Evolutionary conservation across 768 basidiomycete species (phyloP), one percentile per base, ranked within the genome.

Genomic region (Lentinula sp.): DNA sequence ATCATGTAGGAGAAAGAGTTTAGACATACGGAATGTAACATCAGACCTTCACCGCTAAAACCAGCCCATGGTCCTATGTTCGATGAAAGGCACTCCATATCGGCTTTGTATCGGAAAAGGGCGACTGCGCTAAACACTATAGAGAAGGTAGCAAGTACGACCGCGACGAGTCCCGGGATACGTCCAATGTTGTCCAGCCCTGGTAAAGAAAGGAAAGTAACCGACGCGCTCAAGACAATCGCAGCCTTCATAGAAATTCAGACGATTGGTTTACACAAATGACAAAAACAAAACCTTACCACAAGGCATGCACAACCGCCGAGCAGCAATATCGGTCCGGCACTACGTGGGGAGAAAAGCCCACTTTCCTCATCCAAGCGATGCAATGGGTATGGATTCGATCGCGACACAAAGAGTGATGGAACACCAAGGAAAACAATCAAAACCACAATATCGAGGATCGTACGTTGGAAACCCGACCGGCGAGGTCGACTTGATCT

Each of bases 151-250:
- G 91, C 85, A 69, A 87, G 85, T 61, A 87, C 73, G 56, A 88
- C 82, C 35, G 88, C 84, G 13, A 89, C 75, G 65, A 93, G 79
- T 35, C 84, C 86, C 23, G 85, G 81, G 52, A 85, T 76, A 60
- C 89, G 81, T 60, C 86, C 74, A 63, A 86, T 64, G 61, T 76
- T 80, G 70, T 87, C 86, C 71, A 93, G 65, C 42, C 86, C 88
- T 66, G 91, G 90, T 57, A 93, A 79, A 55, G 88, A 83, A 69
- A 93, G 80, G 74, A 92, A 86, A 31, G 89, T 91, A 60, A 91
- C 87, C 43, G 90, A 89, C 35, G 89, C 87, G 65, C 91, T 91
- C 61, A 93, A 75, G 23, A 92, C 80, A 61, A 92, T 80, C 32
- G 91, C 91, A 66, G 90, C 89, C 91, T 93, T 70, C 52, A 63